These are phyloP conservation scores for Alloteropsis semialata DNA, from an alignment of 176 grass and related monocot genomes.

Conservation along the genomic window DNA sequence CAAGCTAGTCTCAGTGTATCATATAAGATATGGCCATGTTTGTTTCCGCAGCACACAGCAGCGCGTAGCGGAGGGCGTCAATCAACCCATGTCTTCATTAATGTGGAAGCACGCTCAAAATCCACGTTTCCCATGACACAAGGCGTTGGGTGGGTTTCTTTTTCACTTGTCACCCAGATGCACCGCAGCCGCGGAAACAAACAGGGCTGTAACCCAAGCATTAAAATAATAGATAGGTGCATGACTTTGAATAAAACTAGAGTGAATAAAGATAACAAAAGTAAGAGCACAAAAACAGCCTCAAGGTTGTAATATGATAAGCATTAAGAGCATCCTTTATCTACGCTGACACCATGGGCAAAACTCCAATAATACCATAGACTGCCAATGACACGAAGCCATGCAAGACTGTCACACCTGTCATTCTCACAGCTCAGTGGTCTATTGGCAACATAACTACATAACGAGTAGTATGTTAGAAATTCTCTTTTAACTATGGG, in stretches of 20 bases:
- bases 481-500: not conserved
- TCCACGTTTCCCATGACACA: no score
- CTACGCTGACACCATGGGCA: not conserved
- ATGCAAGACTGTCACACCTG: not conserved
- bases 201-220: no score
- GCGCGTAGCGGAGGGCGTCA: no score
- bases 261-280: not conserved
- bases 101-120: no score
- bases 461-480: not conserved
- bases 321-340: not conserved
- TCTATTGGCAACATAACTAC: not conserved
- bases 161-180: no score
- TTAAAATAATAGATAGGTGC: not conserved
- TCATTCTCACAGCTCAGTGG: not conserved
- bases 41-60: no score
- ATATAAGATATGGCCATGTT: constrained; percentile 1
- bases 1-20: not conserved
- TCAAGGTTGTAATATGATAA: not conserved
- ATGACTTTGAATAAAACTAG: not conserved
- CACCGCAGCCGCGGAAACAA: no score
- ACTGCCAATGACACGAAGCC: not conserved
- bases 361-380: not conserved
- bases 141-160: no score
- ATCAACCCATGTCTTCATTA: no score
- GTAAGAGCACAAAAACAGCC: not conserved